Evolutionary conservation across 139 green algal genomes (phyloP), one percentile per base, ranked within the genome.

Genomic region (Bryopsis sp.): DNA sequence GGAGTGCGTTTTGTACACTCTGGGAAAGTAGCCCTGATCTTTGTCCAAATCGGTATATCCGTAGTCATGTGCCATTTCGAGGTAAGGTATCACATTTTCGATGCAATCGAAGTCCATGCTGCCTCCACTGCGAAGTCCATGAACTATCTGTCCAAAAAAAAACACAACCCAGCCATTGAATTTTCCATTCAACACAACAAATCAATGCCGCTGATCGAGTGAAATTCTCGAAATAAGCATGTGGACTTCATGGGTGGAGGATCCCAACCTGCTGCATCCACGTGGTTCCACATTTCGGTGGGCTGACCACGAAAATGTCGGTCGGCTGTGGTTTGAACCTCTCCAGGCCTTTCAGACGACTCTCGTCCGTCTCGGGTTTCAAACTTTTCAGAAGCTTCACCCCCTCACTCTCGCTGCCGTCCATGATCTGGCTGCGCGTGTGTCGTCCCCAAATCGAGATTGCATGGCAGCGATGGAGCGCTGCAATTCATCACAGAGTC

Each of bases 31-130:
- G 11, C 38, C 60, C 32, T 81, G 64, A 7, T 48, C 67, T 2
- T 33, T 35, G 19, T 74, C 31, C 58, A 79, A 32, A 37, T 81
- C 68, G 0, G 11, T 38, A 58, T 64, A 72, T 29, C 77, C 77
- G 61, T 48, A 60, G n/a, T 76, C 74, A 37, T 39, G 48, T 8
- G 66, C 73, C 38, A 75, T 74, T 68, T 79, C 77, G 15, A 80
- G 15, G 64, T 67, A 76, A 6, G 69, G 74, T 19, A 80, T 38
- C 31, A 79, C 78, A 31, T 75, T 28, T 43, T 70, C 74, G 47
- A 84, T 82, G 39, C 83, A 76, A 35, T 84, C 78, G 48, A 84
- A 84, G 47, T 36, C 46, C 76, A 84, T 82, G 54, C 77, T 60
- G 0, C 78, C 78, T 31, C 64, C 31, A 26, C 64, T 72, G 1